Conservation (phyloP, 2,329 filamentous ascomycete genomes). For the Neopestalotiopsis rosae region DNA sequence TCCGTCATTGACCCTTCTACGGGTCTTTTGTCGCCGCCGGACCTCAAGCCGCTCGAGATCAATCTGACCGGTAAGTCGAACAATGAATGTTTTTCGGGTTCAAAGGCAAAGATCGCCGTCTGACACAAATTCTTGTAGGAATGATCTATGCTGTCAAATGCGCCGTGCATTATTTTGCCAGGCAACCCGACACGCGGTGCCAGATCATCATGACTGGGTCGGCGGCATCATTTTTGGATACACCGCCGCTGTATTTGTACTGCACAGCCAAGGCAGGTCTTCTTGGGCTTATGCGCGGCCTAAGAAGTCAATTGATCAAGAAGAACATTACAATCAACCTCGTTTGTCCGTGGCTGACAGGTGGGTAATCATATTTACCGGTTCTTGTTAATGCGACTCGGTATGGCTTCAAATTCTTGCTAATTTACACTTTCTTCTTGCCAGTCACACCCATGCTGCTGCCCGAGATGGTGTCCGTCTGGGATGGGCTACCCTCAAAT, state of each 20-base stretch:
- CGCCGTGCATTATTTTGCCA: slow-evolving; percentile 7
- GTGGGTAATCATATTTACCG: not conserved
- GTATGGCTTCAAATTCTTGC: not conserved
- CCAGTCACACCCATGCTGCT: slow-evolving; percentile 4
- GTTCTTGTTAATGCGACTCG: not conserved
- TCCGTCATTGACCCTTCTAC: not conserved
- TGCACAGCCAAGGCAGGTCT: not conserved
- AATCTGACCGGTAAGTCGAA: not conserved
- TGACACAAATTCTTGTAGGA: not conserved
- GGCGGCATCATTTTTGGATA: not conserved
- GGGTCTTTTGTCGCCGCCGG: not conserved
- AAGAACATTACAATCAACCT: slow-evolving; percentile 5
- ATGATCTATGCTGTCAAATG: not conserved
- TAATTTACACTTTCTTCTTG: not conserved
- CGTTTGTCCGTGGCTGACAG: slow-evolving; percentile 4
- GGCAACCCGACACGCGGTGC: not conserved
- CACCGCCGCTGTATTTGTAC: slow-evolving; percentile 5
- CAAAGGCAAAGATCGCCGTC: not conserved
- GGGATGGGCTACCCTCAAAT: not conserved
- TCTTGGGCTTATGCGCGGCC: slow-evolving; percentile 4
- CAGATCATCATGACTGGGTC: slow-evolving; percentile 8
- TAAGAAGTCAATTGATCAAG: slow-evolving; percentile 1
- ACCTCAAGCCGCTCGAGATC: not conserved
- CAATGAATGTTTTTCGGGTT: not conserved
- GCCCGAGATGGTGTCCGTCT: not conserved